phyloP scores from a whole-genome alignment of 1,284 basidiomycete species.

The Ganoderma multipileum region DNA sequence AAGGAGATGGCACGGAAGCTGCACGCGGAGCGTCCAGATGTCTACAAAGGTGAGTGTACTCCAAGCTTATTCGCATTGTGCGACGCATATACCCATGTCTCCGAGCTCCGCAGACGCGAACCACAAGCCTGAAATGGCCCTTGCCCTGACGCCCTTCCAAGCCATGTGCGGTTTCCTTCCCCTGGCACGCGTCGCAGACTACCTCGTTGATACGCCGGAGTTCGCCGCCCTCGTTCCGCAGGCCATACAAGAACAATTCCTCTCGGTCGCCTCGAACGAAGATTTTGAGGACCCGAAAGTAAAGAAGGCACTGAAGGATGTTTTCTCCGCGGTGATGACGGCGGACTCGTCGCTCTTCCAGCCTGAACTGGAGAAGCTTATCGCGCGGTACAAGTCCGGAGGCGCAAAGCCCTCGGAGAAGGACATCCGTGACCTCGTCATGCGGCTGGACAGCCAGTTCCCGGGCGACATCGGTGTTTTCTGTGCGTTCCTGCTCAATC shows the following conservation, averaged over 20 bases:
- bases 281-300: constrained; percentile 54
- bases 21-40: constrained; percentile 77
- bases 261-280: constrained; percentile 49
- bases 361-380: constrained; percentile 62
- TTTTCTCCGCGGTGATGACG: constrained; percentile 89
- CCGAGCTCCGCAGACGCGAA: constrained; percentile 71
- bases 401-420: constrained; percentile 47
- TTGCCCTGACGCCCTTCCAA: constrained; percentile 91
- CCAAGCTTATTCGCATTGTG: background rate
- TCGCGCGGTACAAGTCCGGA: constrained; percentile 65
- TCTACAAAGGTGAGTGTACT: constrained; percentile 46
- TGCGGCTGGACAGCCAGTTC: constrained; percentile 83
- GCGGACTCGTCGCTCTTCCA: constrained; percentile 62
- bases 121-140: constrained; percentile 98
- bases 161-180: constrained; percentile 95
- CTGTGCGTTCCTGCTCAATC: constrained; percentile 92
- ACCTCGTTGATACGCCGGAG: constrained; percentile 80
- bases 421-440: constrained; percentile 71
- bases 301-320: constrained; percentile 68
- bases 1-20: constrained; percentile 86
- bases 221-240: constrained; percentile 76
- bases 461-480: constrained; percentile 94
- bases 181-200: constrained; percentile 70
- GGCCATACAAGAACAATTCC: constrained; percentile 56
- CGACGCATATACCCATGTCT: background rate